Evolutionary conservation across 345 rosid genomes (phyloP).

Genomic region (Lepidium sativum): DNA sequence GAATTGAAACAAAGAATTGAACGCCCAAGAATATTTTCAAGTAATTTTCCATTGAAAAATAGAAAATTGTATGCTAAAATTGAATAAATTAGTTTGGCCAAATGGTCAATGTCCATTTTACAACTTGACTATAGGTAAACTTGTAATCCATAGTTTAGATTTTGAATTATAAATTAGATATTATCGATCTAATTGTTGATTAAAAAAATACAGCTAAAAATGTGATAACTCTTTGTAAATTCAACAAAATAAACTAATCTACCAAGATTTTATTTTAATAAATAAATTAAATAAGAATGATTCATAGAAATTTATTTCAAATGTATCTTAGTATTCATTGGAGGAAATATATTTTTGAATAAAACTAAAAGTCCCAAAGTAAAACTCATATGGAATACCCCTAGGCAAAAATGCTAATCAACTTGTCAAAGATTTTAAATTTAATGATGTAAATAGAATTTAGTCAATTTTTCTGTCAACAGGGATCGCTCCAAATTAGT

Average conservation of each 20-base stretch:
- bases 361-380: neutral
- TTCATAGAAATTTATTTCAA: too few relatives aligned
- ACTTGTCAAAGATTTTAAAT: neutral
- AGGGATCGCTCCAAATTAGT: slow-evolving; percentile 7
- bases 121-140: too few relatives aligned
- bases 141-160: too few relatives aligned
- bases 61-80: too few relatives aligned
- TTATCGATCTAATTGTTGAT: too few relatives aligned
- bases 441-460: neutral
- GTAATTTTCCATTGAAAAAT: too few relatives aligned
- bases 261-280: neutral
- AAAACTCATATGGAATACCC: neutral
- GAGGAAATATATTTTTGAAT: neutral
- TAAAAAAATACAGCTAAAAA: too few relatives aligned
- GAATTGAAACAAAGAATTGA: too few relatives aligned
- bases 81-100: too few relatives aligned
- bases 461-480: neutral
- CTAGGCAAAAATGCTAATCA: neutral
- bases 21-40: too few relatives aligned
- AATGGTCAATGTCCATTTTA: too few relatives aligned
- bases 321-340: neutral
- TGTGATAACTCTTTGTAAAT: neutral
- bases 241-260: neutral
- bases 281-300: neutral
- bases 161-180: too few relatives aligned